Evolutionary conservation across 164 flowering plant species (phyloP).

Genomic region (Berberis vulgaris): DNA sequence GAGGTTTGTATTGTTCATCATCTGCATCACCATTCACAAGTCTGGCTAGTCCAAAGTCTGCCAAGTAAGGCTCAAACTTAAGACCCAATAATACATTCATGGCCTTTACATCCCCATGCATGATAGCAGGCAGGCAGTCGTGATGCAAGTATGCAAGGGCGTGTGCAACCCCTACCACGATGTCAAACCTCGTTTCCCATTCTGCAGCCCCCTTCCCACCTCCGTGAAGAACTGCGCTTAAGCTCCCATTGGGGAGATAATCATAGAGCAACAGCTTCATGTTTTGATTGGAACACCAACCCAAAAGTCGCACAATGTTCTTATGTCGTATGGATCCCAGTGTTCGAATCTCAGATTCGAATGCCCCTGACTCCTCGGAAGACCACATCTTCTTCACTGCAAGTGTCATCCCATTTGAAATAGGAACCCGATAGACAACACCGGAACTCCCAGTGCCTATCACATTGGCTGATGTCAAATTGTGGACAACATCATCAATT

Average conservation of each 20-base stretch:
- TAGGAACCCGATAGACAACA: constrained; percentile 68
- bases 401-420: constrained; percentile 50
- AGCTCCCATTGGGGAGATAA: constrained; percentile 81
- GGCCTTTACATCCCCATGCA: constrained; percentile 95
- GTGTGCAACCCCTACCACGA: constrained; percentile 72
- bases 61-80: constrained; percentile 58
- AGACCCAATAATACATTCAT: constrained; percentile 80
- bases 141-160: constrained; percentile 93
- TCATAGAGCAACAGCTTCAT: constrained; percentile 74
- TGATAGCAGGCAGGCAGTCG: constrained; percentile 84
- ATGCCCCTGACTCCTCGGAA: constrained; percentile 60
- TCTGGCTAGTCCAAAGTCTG: constrained; percentile 89
- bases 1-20: constrained; percentile 34
- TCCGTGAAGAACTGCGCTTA: constrained; percentile 77
- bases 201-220: constrained; percentile 58
- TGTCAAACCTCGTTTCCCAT: constrained; percentile 76
- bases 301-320: constrained; percentile 77
- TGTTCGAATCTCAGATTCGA: constrained; percentile 64
- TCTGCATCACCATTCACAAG: constrained; percentile 22
- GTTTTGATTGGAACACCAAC: constrained; percentile 61
- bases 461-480: constrained; percentile 60
- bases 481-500: constrained; percentile 51
- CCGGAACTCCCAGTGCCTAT: constrained; percentile 97
- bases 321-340: constrained; percentile 83
- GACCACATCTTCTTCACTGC: constrained; percentile 98